Conservation (phyloP, 2,329 filamentous ascomycete species). For the Blumeriella jaapii region DNA sequence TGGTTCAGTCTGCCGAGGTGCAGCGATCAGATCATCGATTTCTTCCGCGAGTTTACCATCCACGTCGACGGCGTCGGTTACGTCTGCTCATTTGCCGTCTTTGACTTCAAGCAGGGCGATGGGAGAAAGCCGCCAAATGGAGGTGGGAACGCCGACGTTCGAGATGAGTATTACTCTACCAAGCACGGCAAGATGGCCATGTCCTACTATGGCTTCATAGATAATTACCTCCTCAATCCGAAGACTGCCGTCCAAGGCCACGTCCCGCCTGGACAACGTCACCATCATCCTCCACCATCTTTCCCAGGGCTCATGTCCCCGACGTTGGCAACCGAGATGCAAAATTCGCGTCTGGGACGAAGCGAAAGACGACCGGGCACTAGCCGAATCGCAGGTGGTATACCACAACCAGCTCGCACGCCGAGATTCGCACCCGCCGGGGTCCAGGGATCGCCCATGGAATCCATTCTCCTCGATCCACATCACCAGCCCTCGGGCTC, state of each 20-base stretch:
- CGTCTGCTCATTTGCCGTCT: constrained; percentile 94
- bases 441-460: constrained; percentile 41
- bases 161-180: constrained; percentile 86
- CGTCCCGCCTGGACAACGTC: constrained; percentile 41
- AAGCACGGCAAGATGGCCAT: constrained; percentile 99
- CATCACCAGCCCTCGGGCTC: constrained; percentile 57
- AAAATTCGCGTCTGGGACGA: constrained; percentile 37
- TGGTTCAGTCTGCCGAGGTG: constrained; percentile 78
- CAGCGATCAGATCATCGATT: constrained; percentile 89
- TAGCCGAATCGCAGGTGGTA: constrained; percentile 28
- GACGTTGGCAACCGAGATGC: constrained; percentile 44
- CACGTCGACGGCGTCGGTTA: constrained; percentile 94
- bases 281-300: constrained; percentile 58
- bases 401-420: constrained; percentile 29
- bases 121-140: constrained; percentile 37
- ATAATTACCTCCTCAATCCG: constrained; percentile 75
- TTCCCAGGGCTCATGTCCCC: constrained; percentile 62
- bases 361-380: constrained; percentile 33
- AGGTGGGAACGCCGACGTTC: constrained; percentile 39
- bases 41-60: constrained; percentile 95
- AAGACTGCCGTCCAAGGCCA: constrained; percentile 54
- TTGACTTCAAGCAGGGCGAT: constrained; percentile 83
- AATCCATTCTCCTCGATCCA: constrained; percentile 62
- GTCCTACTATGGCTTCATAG: constrained; percentile 88
- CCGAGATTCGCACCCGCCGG: constrained; percentile 33